Evolutionary conservation across 2,329 filamentous ascomycete genomes (phyloP), one percentile per base, ranked within the genome.

Genomic region (Gliomastix tumulicola): DNA sequence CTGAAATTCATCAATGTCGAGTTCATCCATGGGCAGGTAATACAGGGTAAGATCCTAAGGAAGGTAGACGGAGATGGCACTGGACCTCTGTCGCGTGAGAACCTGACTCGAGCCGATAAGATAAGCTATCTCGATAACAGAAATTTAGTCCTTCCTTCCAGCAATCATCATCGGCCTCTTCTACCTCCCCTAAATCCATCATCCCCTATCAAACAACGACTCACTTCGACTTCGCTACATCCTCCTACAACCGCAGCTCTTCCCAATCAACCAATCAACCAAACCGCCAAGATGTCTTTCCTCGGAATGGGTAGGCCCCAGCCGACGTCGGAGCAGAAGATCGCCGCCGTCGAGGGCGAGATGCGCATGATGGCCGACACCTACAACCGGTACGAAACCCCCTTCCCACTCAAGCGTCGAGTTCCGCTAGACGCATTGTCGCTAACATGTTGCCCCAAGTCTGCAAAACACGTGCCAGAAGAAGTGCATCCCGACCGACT

Each of bases 321-420:
- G 69, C 84, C 89, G 60, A 84, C 88, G 46, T 95, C 89, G 55
- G 89, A 88, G 63, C 86, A 97, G 74, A 98, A 97, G 77, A 92
- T 98, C 62, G 85, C 87, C 54, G 86, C 88, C 54, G 89, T 94
- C 53, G 90, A 98, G 71, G 84, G 88, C 49, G 94, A 98, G 71
- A 88, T 97, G 66, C 92, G 96, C 68, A 89, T 97, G 74, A 81
- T 96, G 51, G 87, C 88, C 44, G 89, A 96, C 65, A 96, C 97
- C 83, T 94, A 95, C 76, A 90, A 88, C 71, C 86, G 92, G 92
- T 97, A 78, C 45, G 46, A 17, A 35, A 32, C 37, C 32, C 22
- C 22, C 34, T 25, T 39, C 28, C 15, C 25, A 11, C 19, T n/a
- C n/a, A n/a, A n/a, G n/a, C n/a, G n/a, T n/a, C n/a, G n/a, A n/a